Base-by-base conservation (phyloP, 78 protist species). In the Dictyostelium capitatum region DNA sequence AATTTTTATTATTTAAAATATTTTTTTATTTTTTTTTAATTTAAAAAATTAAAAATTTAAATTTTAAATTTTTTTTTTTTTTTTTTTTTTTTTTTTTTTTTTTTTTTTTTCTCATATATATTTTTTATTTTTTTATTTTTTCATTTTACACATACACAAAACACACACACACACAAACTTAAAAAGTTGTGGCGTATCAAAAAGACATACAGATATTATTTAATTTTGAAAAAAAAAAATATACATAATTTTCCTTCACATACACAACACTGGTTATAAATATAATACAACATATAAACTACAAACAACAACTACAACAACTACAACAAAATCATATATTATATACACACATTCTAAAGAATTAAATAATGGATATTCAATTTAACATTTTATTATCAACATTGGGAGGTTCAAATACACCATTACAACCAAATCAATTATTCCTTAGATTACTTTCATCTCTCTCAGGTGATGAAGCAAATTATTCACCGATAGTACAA, bases 301-400 rank as follows among this genome's bases (percentile, higher is more conserved):
- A n/a, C n/a, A n/a, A n/a, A n/a, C n/a, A n/a, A n/a, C n/a, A n/a
- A n/a, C n/a, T n/a, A n/a, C n/a, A n/a, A n/a, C n/a, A n/a, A n/a
- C n/a, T n/a, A n/a, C n/a, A n/a, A n/a, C n/a, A n/a, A n/a, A n/a
- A n/a, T n/a, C n/a, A n/a, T n/a, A n/a, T n/a, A n/a, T n/a, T n/a
- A n/a, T n/a, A n/a, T n/a, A n/a, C n/a, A n/a, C n/a, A n/a, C n/a
- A n/a, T n/a, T n/a, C n/a, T n/a, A n/a, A n/a, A n/a, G n/a, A n/a
- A n/a, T n/a, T 7, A 54, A 79, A 11, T 11, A 53, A 89, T 89
- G 93, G 85, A 89, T 54, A 41, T 89, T 20, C 84, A 79, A 3
- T 73, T 89, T 30, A 80, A 73, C n/a, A 23, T 89, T 12, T 75
- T 43, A 28, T 43, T 67, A 17, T 67, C 75, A 67, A 32, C 8